Evolutionary conservation across 2,329 filamentous ascomycete species (phyloP).

Genomic region (Phialophora chinensis): DNA sequence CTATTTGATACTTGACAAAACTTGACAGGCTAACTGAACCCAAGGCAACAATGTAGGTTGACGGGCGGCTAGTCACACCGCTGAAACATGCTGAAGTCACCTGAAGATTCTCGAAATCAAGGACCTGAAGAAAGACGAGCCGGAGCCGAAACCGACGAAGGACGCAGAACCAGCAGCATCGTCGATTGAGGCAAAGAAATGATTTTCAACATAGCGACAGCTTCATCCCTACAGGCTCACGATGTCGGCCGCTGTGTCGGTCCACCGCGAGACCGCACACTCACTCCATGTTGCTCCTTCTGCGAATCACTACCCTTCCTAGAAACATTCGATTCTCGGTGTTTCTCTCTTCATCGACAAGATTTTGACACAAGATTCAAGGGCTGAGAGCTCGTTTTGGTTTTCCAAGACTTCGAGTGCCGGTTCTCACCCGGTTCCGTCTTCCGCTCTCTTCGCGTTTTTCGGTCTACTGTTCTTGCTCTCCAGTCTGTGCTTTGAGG

Average conservation of each 20-base stretch:
- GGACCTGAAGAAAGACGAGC: slow-evolving; percentile 18
- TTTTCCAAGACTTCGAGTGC: not conserved
- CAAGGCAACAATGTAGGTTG: slow-evolving; percentile 31
- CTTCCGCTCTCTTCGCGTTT: not conserved
- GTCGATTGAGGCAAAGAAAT: slow-evolving; percentile 1
- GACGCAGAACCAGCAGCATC: slow-evolving; percentile 3
- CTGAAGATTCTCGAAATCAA: slow-evolving; percentile 31
- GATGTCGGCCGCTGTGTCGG: not conserved
- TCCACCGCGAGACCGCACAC: not conserved
- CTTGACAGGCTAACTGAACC: slow-evolving; percentile 7
- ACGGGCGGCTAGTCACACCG: not conserved
- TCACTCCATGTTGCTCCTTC: not conserved
- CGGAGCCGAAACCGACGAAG: slow-evolving; percentile 11
- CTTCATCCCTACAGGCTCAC: not conserved
- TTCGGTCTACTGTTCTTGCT: not conserved
- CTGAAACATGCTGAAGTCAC: not conserved
- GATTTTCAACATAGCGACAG: not conserved
- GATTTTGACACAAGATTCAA: not conserved
- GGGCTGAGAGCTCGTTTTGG: not conserved
- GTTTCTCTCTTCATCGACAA: not conserved
- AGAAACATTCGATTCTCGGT: not conserved
- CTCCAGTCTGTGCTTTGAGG: not conserved
- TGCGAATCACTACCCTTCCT: not conserved
- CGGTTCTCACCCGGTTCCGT: not conserved
- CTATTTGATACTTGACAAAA: not conserved